Percentiles rank a stretch among this genome's conserved stretches.
phyloP scores from a whole-genome alignment of 768 basidiomycete genomes.

The Russula emetica region DNA sequence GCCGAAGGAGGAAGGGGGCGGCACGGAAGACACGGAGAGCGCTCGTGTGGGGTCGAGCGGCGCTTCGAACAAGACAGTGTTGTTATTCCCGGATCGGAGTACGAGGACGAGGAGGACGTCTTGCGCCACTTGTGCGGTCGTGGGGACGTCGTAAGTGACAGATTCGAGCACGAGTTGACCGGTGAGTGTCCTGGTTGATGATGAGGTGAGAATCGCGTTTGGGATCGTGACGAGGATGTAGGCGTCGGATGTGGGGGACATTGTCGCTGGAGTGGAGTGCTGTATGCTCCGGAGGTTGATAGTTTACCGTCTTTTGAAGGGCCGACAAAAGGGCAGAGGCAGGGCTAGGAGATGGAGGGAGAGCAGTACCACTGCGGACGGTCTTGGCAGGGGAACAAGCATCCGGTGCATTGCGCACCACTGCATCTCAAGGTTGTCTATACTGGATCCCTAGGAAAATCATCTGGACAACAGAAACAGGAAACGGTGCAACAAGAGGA shows the following conservation, averaged over 20 bases:
- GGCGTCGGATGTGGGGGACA: conserved; percentile 13
- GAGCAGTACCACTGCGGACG: not conserved
- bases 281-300: not conserved
- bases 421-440: too few species aligned
- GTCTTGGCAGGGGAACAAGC: not conserved
- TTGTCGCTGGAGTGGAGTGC: not conserved
- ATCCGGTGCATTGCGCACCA: not conserved
- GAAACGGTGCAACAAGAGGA: too few species aligned
- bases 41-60: conserved; percentile 25
- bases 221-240: conserved; percentile 25
- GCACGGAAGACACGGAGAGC: conserved; percentile 17
- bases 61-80: conserved; percentile 20
- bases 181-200: conserved; percentile 14
- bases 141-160: conserved; percentile 17
- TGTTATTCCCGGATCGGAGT: conserved; percentile 17
- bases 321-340: not conserved
- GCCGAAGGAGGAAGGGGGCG: not conserved
- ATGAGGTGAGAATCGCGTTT: conserved; percentile 20
- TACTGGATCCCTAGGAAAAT: too few species aligned
- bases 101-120: conserved; percentile 28
- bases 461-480: too few species aligned
- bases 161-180: conserved; percentile 24
- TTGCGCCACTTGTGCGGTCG: not conserved
- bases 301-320: not conserved
- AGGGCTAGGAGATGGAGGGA: not conserved